Conservation (phyloP, 2,329 filamentous ascomycete species). For the Biscogniauxia marginata region DNA sequence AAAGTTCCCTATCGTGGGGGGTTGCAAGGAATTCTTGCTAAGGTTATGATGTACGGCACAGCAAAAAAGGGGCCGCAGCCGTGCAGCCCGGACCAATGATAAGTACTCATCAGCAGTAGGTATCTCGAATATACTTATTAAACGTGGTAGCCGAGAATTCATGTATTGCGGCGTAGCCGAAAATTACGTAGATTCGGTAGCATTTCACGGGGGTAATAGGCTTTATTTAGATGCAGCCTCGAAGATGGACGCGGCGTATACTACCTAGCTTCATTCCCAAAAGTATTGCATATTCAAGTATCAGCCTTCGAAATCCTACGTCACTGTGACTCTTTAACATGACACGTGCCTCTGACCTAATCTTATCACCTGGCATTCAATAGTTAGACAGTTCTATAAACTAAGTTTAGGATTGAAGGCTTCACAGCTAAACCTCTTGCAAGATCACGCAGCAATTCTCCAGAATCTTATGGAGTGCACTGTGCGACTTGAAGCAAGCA, state of each 20-base stretch:
- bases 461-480: neutral
- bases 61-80: neutral
- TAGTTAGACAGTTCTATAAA: neutral
- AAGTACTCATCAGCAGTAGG: neutral
- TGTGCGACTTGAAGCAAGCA: no score
- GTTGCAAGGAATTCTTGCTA: neutral
- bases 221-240: no score
- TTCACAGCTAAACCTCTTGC: neutral
- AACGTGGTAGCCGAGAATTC: no score
- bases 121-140: neutral
- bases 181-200: no score
- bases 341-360: neutral
- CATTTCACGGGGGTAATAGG: no score
- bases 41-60: neutral
- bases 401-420: neutral
- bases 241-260: no score
- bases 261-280: no score
- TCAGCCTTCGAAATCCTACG: no score
- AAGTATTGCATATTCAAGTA: no score
- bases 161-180: no score
- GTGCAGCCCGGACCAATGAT: neutral
- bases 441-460: neutral
- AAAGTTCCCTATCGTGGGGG: neutral
- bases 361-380: neutral
- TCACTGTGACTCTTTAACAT: neutral